Evolutionary conservation across 2,329 filamentous ascomycete species (phyloP), one percentile per base, ranked within the genome.

Genomic region (Aureobasidium sp.): DNA sequence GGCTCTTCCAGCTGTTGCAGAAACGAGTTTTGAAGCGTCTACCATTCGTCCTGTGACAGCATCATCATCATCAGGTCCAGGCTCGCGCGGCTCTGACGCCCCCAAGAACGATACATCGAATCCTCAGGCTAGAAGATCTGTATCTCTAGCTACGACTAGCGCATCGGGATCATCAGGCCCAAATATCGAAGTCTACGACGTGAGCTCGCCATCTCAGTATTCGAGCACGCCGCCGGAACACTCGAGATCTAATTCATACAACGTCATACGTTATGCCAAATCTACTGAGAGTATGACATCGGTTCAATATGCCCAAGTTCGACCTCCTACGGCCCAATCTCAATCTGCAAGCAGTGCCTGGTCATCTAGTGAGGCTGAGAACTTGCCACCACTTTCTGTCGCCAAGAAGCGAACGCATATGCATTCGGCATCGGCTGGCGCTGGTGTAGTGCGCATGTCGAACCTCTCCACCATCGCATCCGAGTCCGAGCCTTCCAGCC

Each of bases 391-490:
- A n/a, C 62, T 74, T n/a, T 64, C 68, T 26, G 67, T 74, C 20
- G 68, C 72, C 6, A 70, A 67, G 61, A 73, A 70, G 62, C 66
- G 71, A 63, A 61, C 67, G 36, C 67, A 63, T 46, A 58, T 64
- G 62, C 62, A 65, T 23, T 65, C 64, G 12, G 62, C 60, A 2
- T 65, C 64, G 7, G 44, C 47, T 47, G 32, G 32, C 46, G 37
- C 37, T 32, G 32, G 32, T 34, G 32, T 34, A 44, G 27, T 34
- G 58, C 46, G 61, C 42, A 32, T 57, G 55, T 62, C 53, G 20
- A 67, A 72, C 58, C 66, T 74, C 41, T 73, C 72, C 46, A 74
- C 72, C 5, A 74, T 74, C 53, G 70, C 70, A 9, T 74, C 72
- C 63, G 70, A 71, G 58, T 73, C 71, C 53, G 64, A 65, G 17